Evolutionary conservation across 192 early-diverging fungal genomes (phyloP), one percentile per base, ranked within the genome.

Genomic region (Umbelopsis sp.): DNA sequence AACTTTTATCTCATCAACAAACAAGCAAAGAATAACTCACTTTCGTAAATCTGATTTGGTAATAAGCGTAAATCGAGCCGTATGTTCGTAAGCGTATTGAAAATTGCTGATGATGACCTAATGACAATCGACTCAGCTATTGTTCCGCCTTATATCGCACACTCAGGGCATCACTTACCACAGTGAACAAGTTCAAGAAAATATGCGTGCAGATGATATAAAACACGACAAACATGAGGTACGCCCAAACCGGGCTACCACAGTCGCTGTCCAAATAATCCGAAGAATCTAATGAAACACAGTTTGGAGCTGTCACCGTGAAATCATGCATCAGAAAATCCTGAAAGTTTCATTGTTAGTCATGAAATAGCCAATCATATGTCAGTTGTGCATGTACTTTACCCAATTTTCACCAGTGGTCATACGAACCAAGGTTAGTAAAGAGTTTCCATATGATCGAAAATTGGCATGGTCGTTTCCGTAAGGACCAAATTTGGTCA

Each of bases 191-290:
- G 75, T 86, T 86, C 3, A 82, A 71, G 46, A 88, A 86, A 20
- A 88, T 88, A 50, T 88, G 83, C 68, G 83, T 88, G 37, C 82
- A 88, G n/a, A 85, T 73, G 37, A 88, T 84, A 64, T 86, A 84
- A 72, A 84, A 88, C 3, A 75, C 66, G 35, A 84, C 80, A 50
- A 88, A 88, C n/a, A 88, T 52, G 8, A 86, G 68, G 27, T 83
- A 86, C 1, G 84, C 74, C 86, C 84, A 85, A 0, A 53, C 49
- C 6, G 78, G 68, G 15, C 76, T 83, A 46, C 86, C 86, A 74
- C 86, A 88, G 65, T 88, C 86, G 9, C 78, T 78, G 21, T 79
- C 49, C 20, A 86, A 70, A 23, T 83, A 85, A 65, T 79, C 65
- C 16, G 16, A 46, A n/a, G 75, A 68, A 8, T 52, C n/a, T n/a